Percentiles rank a stretch among this genome's conserved stretches.
Conservation (phyloP, 306 rosid species). For the Ochetophila trinervis region DNA sequence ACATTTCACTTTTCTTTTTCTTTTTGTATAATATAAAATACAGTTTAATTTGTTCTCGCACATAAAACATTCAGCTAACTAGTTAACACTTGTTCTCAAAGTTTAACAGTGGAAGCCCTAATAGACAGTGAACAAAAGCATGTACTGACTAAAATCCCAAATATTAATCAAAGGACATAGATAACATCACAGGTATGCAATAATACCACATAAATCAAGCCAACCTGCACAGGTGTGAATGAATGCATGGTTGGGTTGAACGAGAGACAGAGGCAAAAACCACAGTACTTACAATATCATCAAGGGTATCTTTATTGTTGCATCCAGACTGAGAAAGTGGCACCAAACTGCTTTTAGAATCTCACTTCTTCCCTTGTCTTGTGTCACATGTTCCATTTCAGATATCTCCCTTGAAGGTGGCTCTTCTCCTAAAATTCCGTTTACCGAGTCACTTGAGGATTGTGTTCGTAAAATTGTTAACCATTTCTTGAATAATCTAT, state of each 20-base stretch:
- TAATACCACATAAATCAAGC: slow-evolving; percentile 7
- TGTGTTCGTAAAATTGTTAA: slow-evolving; percentile 58
- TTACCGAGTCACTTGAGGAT: slow-evolving; percentile 46
- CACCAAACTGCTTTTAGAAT: slow-evolving; percentile 48
- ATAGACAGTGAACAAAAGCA: background rate
- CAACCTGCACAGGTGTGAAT: background rate
- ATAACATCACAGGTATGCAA: background rate
- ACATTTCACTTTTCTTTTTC: no score
- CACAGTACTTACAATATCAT: slow-evolving; percentile 68
- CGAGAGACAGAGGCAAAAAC: slow-evolving; percentile 16
- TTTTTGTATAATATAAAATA: no score
- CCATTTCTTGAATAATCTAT: slow-evolving; percentile 65
- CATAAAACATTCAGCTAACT: background rate
- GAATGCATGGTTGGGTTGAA: background rate
- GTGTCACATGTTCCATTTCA: slow-evolving; percentile 36
- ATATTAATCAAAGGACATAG: background rate
- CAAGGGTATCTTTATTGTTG: slow-evolving; percentile 65
- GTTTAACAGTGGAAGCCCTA: background rate
- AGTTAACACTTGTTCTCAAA: no score
- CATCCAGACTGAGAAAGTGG: slow-evolving; percentile 53
- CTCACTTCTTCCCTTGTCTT: slow-evolving; percentile 35
- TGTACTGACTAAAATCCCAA: background rate
- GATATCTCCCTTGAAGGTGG: slow-evolving; percentile 39
- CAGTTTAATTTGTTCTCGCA: background rate
- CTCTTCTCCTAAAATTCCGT: slow-evolving; percentile 50